These are phyloP conservation scores for Diospyros lotus DNA, from an alignment of 148 eudicot species.

Conservation along the genomic window DNA sequence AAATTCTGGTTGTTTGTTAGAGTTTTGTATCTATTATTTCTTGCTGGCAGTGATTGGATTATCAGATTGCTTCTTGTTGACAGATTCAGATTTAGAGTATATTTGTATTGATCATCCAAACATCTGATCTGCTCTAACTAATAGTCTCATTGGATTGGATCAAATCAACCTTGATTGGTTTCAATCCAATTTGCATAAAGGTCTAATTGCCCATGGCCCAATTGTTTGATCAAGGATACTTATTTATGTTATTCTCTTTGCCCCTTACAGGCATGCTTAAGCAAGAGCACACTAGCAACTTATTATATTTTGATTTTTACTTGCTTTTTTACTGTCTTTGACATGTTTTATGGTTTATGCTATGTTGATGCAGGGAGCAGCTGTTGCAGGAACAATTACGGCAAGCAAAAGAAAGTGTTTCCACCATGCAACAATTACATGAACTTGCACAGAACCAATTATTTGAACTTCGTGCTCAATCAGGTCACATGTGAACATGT, in stretches of 20 bases:
- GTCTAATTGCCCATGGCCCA: background rate
- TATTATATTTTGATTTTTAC: background rate
- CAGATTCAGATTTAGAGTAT: background rate
- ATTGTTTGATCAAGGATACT: background rate
- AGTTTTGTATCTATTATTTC: background rate
- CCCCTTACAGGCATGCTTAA: background rate
- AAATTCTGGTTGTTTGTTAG: background rate
- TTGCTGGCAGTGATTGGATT: background rate
- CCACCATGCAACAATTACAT: constrained; percentile 90
- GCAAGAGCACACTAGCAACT: constrained; percentile 3
- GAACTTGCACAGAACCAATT: constrained; percentile 98
- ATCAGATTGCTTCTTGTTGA: background rate
- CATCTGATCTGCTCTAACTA: background rate
- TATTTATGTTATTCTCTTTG: background rate
- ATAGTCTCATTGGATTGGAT: background rate
- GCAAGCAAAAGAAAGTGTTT: constrained; percentile 92
- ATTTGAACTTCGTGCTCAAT: constrained; percentile 92
- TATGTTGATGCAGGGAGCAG: constrained; percentile 63
- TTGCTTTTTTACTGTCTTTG: background rate
- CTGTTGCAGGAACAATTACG: constrained; percentile 91
- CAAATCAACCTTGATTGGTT: background rate
- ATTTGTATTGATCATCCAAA: background rate
- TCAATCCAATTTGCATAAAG: background rate
- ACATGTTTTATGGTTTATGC: constrained; percentile 5
- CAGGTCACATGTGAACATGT: constrained; percentile 47